Conservation (phyloP, 2,329 filamentous ascomycete genomes). For the Dryadomyces sulphureus region DNA sequence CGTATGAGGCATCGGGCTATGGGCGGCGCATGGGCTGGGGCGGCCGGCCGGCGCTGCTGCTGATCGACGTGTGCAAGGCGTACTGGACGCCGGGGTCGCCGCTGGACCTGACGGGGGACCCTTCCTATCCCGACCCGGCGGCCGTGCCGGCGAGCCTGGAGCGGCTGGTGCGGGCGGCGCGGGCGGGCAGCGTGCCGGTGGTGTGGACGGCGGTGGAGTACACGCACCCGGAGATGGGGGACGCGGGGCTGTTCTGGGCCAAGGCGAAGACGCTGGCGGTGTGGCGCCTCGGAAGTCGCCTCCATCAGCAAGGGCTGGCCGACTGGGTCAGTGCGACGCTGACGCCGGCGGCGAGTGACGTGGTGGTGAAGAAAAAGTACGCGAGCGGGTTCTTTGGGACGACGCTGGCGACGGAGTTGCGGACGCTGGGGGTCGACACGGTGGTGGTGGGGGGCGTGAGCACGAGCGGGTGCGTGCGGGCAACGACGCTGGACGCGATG, state of each 20-base stretch:
- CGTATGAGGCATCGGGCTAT: not conserved
- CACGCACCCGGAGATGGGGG: slow-evolving; percentile 25
- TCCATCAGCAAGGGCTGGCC: slow-evolving; percentile 19
- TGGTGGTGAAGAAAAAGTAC: slow-evolving; percentile 26
- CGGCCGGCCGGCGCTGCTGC: slow-evolving; percentile 23
- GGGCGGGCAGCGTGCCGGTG: slow-evolving; percentile 21
- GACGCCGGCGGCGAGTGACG: slow-evolving; percentile 24
- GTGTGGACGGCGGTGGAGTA: slow-evolving; percentile 30
- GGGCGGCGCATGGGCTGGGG: slow-evolving; percentile 27
- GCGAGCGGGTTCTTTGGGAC: slow-evolving; percentile 31
- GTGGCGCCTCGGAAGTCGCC: slow-evolving; percentile 22
- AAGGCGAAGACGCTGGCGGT: slow-evolving; percentile 27
- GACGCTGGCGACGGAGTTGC: slow-evolving; percentile 23
- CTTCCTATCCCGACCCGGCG: slow-evolving; percentile 17
- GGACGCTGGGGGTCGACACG: slow-evolving; percentile 23
- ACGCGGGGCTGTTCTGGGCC: slow-evolving; percentile 26
- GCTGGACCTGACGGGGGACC: slow-evolving; percentile 21
- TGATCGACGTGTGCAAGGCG: slow-evolving; percentile 31
- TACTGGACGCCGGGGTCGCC: slow-evolving; percentile 28
- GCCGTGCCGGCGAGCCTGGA: slow-evolving; percentile 17
- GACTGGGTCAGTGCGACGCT: slow-evolving; percentile 22
- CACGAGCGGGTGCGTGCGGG: slow-evolving; percentile 29
- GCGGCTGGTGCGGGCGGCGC: slow-evolving; percentile 23
- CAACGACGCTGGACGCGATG: slow-evolving; percentile 26
- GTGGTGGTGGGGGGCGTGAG: slow-evolving; percentile 32